Base-by-base conservation (phyloP, 768 basidiomycete species). In the Pulveroboletus sp. region DNA sequence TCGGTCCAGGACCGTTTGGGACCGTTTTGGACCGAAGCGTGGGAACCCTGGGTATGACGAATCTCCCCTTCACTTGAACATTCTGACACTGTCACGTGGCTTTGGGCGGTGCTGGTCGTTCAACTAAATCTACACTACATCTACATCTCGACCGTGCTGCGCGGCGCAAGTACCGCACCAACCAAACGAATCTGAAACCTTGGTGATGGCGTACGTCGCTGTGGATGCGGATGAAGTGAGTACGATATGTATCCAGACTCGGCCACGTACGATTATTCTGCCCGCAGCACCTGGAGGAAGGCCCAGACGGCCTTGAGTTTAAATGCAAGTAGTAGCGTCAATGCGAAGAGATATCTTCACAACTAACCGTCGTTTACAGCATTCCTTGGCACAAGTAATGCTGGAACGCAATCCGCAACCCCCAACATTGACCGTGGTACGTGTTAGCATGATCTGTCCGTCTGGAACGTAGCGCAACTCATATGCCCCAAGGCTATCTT, bases 221-320 rank as follows among this genome's bases (percentile, higher is more conserved):
- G 81, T 87, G 49, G 84, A 86, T 51, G 72, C 78, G 24, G 85
- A 87, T 64, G 86, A 87, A 43, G 85, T 85, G 59, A 61, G 77
- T 65, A 8, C 14, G 20, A n/a, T 38, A 13, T 11, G 7, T 24
- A 27, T 19, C 44, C 31, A 6, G 23, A 25, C 4, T 31, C 6
- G 24, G 24, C 20, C 31, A 24, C 14, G 19, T 57, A 31, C 29
- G 23, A 39, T 40, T 12, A 43, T 47, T 53, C 21, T 46, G 17
- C 21, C 35, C 24, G 43, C 25, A 85, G 77, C 75, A 72, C 39
- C 56, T 85, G 38, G 83, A 85, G 59, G 84, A 85, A 66, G 84
- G 82, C 2, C 79, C 79, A 12, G 81, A 84, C 52, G 79, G 81
- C 34, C 76, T 88, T 19, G 81, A 87, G 57, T 88, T 87, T 65